Conservation (phyloP, 768 basidiomycete species). For the Termitomyces sp. region DNA sequence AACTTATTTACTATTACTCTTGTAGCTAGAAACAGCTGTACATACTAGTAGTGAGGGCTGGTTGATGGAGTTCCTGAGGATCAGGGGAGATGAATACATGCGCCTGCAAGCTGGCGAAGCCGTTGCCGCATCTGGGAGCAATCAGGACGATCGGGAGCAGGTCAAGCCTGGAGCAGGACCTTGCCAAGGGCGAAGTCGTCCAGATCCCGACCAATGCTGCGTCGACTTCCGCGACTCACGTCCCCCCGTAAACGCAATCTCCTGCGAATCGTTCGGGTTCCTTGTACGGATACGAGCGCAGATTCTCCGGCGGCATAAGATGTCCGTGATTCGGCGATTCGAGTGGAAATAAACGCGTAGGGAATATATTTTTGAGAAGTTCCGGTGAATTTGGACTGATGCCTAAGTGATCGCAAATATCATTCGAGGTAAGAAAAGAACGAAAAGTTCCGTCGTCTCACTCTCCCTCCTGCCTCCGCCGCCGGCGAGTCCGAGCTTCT, state of each 20-base stretch:
- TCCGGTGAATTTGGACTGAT: too few relatives aligned
- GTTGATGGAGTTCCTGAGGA: slow-evolving; percentile 81
- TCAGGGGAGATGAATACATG: slow-evolving; percentile 74
- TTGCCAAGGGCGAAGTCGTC: neutral
- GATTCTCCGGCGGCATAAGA: neutral
- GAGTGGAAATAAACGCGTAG: too few relatives aligned
- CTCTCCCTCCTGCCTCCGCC: too few relatives aligned
- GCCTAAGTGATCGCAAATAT: too few relatives aligned
- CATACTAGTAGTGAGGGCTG: too few relatives aligned
- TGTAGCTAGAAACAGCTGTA: too few relatives aligned
- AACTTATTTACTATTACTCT: too few relatives aligned
- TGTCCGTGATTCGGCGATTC: too few relatives aligned
- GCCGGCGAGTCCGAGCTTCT: too few relatives aligned
- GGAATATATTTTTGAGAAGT: too few relatives aligned
- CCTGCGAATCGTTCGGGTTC: neutral
- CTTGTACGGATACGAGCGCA: neutral
- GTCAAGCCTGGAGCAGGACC: slow-evolving; percentile 1
- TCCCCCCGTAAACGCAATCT: neutral
- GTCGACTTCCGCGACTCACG: neutral
- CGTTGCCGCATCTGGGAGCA: slow-evolving; percentile 5
- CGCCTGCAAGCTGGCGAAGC: slow-evolving; percentile 41
- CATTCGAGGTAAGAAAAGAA: too few relatives aligned
- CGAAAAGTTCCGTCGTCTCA: too few relatives aligned
- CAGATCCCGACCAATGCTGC: neutral
- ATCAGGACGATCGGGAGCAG: slow-evolving; percentile 28